Evolutionary conservation across 2,329 filamentous ascomycete genomes (phyloP).

Genomic region (Sarocladiaceae sp.): DNA sequence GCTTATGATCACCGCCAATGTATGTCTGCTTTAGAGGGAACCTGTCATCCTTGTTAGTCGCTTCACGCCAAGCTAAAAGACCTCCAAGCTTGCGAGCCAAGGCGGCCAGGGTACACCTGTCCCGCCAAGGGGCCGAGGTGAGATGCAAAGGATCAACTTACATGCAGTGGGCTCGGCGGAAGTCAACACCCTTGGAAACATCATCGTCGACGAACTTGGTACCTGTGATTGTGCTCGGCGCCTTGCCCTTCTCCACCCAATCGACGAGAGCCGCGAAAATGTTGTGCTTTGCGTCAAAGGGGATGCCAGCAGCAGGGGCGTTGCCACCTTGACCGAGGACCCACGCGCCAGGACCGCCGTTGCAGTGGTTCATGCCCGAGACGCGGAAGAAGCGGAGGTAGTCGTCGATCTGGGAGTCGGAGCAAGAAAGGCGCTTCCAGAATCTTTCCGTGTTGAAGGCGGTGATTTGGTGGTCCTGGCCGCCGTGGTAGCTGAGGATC

Average conservation of each 20-base stretch:
- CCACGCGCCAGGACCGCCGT: slow-evolving; percentile 34
- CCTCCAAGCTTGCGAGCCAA: not conserved
- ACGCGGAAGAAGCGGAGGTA: slow-evolving; percentile 47
- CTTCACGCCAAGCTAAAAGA: not conserved
- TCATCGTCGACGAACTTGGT: slow-evolving; percentile 4
- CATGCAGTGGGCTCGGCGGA: not conserved
- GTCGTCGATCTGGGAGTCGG: slow-evolving; percentile 26
- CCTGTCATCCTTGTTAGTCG: not conserved
- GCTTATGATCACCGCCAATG: slow-evolving; percentile 3
- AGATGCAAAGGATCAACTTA: not conserved
- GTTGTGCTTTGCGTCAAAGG: slow-evolving; percentile 30
- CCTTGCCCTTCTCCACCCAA: slow-evolving; percentile 38
- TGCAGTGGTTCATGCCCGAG: slow-evolving; percentile 45
- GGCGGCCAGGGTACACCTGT: not conserved
- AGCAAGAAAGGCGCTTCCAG: slow-evolving; percentile 10
- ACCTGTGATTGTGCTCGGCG: slow-evolving; percentile 20
- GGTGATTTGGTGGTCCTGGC: slow-evolving; percentile 31
- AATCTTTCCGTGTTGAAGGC: slow-evolving; percentile 16
- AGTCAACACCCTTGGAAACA: slow-evolving; percentile 2
- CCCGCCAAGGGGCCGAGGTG: not conserved
- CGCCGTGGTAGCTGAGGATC: slow-evolving; percentile 37
- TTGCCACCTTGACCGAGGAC: slow-evolving; percentile 13
- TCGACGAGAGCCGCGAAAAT: slow-evolving; percentile 27
- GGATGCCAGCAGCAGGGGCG: slow-evolving; percentile 16
- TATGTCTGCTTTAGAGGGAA: not conserved